Base-by-base conservation (phyloP, 495 filamentous ascomycete species). In the Filosporella fistucella region DNA sequence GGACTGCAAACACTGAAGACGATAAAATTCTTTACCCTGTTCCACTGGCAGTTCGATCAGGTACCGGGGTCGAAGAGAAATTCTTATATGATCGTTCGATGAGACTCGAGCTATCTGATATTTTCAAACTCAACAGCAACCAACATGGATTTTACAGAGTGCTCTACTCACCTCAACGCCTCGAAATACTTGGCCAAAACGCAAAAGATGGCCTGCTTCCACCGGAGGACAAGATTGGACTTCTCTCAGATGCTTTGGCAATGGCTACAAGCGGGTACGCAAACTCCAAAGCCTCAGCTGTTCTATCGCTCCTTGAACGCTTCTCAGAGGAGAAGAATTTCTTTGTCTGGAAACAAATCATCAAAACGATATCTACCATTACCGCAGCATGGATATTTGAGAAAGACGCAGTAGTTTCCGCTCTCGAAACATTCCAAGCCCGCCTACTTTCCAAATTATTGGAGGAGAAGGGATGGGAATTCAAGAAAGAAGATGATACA, bases 191-290 rank as follows among this genome's bases (percentile, higher is more conserved):
- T 12, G 32, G 32, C 4, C 4, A 35, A 16, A 35, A 16, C 32
- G 18, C 18, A n/a, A 35, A 14, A 4, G 13, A 35, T 35, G 32
- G 32, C n/a, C 18, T 35, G 6, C 32, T 63, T 84, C 88, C 58
- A 78, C 82, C n/a, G 79, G 88, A 95, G 66, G 91, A 96, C 62
- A 82, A 91, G 39, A 89, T 91, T 38, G 91, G 91, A 60, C 89
- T 97, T 85, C 85, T 97, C 54, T 91, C 91, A 18, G 91, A 97
- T 62, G 88, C 91, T 11, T 91, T 90, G 57, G 89, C 91, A 33
- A 73, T 97, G 52, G 87, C 91, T 45, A 74, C 86, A 6, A 35
- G 32, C 32, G 18, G 13, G 13, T 91, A 89, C 11, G 91, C 91
- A 33, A 96, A 91, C 65, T 89, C 95, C 66, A 90, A 84, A 63